Evolutionary conservation across 2,329 filamentous ascomycete species (phyloP).

Genomic region (Talaromyces sp.): DNA sequence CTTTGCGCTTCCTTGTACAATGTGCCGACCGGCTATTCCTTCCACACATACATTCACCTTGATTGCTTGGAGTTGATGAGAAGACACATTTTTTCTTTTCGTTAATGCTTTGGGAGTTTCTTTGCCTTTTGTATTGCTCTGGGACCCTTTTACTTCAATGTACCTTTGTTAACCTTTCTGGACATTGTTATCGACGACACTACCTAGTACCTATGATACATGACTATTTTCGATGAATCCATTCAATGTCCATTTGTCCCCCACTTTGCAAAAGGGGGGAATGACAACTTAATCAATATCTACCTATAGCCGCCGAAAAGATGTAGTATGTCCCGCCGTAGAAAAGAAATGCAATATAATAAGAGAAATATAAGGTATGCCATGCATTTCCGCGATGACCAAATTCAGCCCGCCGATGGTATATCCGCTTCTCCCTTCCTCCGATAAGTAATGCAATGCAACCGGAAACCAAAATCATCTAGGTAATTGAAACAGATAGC

Average conservation of each 20-base stretch:
- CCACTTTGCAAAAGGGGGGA: too few species aligned
- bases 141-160: too few species aligned
- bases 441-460: constrained; percentile 16
- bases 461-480: constrained; percentile 8
- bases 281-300: background rate
- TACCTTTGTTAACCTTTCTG: too few species aligned
- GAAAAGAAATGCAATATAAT: background rate
- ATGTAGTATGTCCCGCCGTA: background rate
- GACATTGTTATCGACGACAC: too few species aligned
- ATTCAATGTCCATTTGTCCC: too few species aligned
- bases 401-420: constrained; percentile 18
- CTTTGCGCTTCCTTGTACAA: background rate
- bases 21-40: background rate
- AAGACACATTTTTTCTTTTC: too few species aligned
- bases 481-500: constrained; percentile 1
- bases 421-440: constrained; percentile 8
- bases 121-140: too few species aligned
- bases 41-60: too few species aligned
- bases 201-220: too few species aligned
- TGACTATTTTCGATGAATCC: too few species aligned
- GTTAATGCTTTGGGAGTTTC: too few species aligned
- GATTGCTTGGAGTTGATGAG: too few species aligned
- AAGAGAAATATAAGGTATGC: background rate
- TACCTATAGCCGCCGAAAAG: background rate
- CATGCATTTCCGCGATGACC: constrained; percentile 7